These are phyloP conservation scores for Fusarium temperatum DNA, from an alignment of 2,329 filamentous ascomycete species.

Conservation along the genomic window DNA sequence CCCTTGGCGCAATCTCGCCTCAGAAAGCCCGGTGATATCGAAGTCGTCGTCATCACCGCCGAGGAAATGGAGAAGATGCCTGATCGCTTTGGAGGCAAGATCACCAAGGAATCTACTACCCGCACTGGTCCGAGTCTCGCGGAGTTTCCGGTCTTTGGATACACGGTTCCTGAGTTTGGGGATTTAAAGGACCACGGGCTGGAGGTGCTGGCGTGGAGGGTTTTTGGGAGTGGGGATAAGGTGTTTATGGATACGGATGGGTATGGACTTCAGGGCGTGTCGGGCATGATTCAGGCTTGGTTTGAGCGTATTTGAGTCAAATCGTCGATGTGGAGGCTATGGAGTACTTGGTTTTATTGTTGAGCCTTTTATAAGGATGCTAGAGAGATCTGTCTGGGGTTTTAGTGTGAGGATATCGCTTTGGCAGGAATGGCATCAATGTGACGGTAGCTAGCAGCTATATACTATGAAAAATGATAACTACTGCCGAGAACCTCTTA, in stretches of 20 bases:
- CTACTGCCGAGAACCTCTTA: too few species aligned
- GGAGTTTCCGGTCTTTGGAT: not conserved
- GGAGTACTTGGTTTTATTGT: too few species aligned
- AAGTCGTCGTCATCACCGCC: not conserved
- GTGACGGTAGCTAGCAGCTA: too few species aligned
- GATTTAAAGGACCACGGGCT: fast-evolving
- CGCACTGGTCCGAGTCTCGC: not conserved
- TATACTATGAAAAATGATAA: too few species aligned
- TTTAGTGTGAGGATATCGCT: too few species aligned
- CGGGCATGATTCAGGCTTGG: not conserved
- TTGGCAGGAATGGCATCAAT: too few species aligned
- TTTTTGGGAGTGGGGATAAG: not conserved
- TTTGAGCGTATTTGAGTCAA: not conserved
- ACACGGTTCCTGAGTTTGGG: not conserved
- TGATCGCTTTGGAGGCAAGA: not conserved
- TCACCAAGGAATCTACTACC: fast-evolving
- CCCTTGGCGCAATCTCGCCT: fast-evolving
- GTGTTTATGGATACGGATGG: not conserved
- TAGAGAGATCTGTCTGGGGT: too few species aligned
- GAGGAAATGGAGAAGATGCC: not conserved
- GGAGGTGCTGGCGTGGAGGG: not conserved
- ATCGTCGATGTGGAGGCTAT: too few species aligned
- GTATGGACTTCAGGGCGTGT: not conserved
- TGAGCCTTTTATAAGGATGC: too few species aligned
- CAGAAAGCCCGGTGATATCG: not conserved